Evolutionary conservation across 2,329 filamentous ascomycete species (phyloP), one percentile per base, ranked within the genome.

Genomic region (Dactylellina sp.): DNA sequence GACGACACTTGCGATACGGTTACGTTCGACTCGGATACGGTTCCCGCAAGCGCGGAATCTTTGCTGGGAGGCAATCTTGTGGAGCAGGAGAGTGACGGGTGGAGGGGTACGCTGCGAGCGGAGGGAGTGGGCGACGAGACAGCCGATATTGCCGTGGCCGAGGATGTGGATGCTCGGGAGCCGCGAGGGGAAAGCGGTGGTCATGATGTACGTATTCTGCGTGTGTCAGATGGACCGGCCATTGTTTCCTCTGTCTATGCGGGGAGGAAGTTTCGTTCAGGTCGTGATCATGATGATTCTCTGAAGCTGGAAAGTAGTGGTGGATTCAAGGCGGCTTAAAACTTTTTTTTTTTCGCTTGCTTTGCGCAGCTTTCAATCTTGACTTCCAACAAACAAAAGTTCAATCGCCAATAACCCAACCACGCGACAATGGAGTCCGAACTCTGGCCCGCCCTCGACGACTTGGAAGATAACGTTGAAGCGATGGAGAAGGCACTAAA

Each of bases 131-230:
- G 93, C 92, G 76, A 93, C 87, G 24, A 97, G 86, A 46, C 88
- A 88, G 12, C 93, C 93, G 11, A 97, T 84, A 79, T 92, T 96
- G 37, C 93, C 93, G 9, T 91, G 80, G 9, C 94, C 93, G 1
- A 97, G 82, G 52, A 97, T 85, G 79, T 95, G 88, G 75, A 96
- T 89, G 35, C 89, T 85, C 52, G 40, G 63, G 56, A 60, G 64
- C 22, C 24, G 70, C 32, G n/a, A 20, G n/a, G 46, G 32, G 32
- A 40, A 28, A 20, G 50, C 52, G 70, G 63, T 28, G 53, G 50
- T 74, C 70, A 74, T 80, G 81, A 78, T 80, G 76, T 56, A 55
- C 55, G 62, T 6, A 78, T 80, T 75, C 79, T 78, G 75, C 80
- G 80, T 74, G 61, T 72, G 53, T 59, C 64, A 14, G 60, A 71